A percentile compares a stretch with the other conserved stretches of the same genome.
Evolutionary conservation across 768 basidiomycete species (phyloP).

Genomic region (Lactarius evosmus): DNA sequence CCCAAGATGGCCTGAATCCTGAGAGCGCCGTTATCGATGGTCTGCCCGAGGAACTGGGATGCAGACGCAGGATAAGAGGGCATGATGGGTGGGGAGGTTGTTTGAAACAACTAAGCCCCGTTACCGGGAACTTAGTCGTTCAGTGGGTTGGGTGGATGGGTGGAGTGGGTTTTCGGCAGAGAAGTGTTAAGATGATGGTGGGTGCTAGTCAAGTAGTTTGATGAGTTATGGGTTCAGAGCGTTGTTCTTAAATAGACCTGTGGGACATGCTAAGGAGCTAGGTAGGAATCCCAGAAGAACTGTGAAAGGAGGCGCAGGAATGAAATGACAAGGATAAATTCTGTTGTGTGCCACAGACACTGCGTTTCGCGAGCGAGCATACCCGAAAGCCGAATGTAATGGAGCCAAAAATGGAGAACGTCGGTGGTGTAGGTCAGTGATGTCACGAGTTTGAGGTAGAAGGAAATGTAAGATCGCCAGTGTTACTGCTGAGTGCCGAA

Average conservation of each 20-base stretch:
- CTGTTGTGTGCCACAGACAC: not conserved
- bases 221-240: not conserved
- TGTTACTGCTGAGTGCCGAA: too few species aligned
- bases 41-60: conserved; percentile 10
- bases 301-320: not conserved
- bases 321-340: not conserved
- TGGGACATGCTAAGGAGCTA: not conserved
- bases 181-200: not conserved
- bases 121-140: not conserved
- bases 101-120: conserved; percentile 6
- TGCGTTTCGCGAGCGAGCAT: too few species aligned
- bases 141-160: not conserved
- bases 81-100: not conserved
- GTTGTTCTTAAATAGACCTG: not conserved
- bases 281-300: not conserved
- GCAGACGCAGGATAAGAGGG: not conserved
- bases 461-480: too few species aligned
- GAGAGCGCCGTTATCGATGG: conserved; percentile 74
- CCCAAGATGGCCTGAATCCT: conserved; percentile 85
- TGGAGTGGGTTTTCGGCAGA: not conserved
- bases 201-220: not conserved
- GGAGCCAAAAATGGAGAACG: too few species aligned
- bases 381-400: too few species aligned
- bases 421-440: too few species aligned
- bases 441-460: too few species aligned